Evolutionary conservation across 148 eudicot species (phyloP), one percentile per base, ranked within the genome.

Genomic region (Polygonum aviculare): DNA sequence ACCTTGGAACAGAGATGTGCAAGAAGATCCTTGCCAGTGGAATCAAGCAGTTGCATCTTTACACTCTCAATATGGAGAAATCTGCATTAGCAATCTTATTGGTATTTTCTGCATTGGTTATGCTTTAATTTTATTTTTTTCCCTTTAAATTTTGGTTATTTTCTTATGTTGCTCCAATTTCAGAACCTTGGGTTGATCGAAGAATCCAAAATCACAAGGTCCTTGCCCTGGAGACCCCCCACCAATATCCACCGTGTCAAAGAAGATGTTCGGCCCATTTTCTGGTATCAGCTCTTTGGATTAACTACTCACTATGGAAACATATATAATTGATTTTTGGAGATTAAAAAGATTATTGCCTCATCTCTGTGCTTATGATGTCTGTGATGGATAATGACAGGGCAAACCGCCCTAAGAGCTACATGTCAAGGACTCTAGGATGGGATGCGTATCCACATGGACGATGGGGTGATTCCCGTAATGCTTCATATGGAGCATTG

Each of bases 1-100:
- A 95, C 89, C 93, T 89, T 50, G 98, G 92, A 83, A 95, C 98
- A 72, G 98, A 95, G 82, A 92, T 95, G 98, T 95, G 98, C 96
- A 95, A 89, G 93, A 95, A 90, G 87, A 92, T 95, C 81, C 39
- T 95, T 81, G 96, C 97, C 35, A 82, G 75, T 75, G 98, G 98
- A 74, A 95, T 92, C 52, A 92, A 83, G 79, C 87, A 89, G 65
- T 50, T 95, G 74, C 98, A 95, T 83, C 87, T 95, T 8, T 95
- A 95, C 79, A 95, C 98, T 31, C 78, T 92, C 75, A 95, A 95
- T 81, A 95, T 95, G 98, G 98, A 95, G 81, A 95, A 95, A 79
- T 90, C 98, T 80, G 98, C 98, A 77, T 67, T 95, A 77, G 97
- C 89, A 78, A 95, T 92, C 44, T 79, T 95, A 83, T 82, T 79